Evolutionary conservation across 2,329 filamentous ascomycete species (phyloP), one percentile per base, ranked within the genome.

Genomic region (Immersiporthe knoxdaviesiana): DNA sequence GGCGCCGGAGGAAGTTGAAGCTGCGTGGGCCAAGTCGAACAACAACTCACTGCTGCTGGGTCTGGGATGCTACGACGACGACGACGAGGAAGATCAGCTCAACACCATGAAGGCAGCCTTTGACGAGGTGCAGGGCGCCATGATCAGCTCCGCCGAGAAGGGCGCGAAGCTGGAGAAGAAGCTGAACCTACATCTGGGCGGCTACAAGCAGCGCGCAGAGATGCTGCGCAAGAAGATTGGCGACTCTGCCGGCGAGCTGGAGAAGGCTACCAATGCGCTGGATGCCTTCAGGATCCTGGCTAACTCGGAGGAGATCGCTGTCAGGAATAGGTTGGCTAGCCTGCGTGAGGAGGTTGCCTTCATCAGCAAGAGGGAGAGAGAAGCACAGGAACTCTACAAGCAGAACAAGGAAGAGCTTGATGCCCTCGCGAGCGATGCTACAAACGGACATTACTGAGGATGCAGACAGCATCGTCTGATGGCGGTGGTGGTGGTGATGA

Each of bases 131-230:
- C 92, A 96, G 79, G 87, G 92, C 61, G 84, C 87, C 10, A 91
- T 97, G 72, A 86, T 92, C 74, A 83, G 86, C 2, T 89, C 90
- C 0, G 96, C 94, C 2, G 90, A 95, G 74, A 87, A 90, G 68
- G 92, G 92, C 66, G 93, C 93, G 77, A 97, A 95, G 79, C 83
- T 97, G 1, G 94, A 98, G 81, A 97, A 97, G 87, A 97, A 96
- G 80, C 87, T 99, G n/a, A 85, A 86, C 0, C 84, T 97, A 66
- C 91, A 96, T 75, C 88, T 97, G 2, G 94, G 94, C 32, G 96
- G 96, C 18, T 99, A 99, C 81, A 90, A 94, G 78, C 90, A 94
- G 74, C 91, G 96, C 41, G 90, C 93, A 44, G 94, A 94, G 79
- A 90, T 88, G 74, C 85, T 99, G 35, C 88, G 89, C 30, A 87